These are phyloP conservation scores for Rhizoctonia solani DNA, from an alignment of 1,284 basidiomycete species.

Conservation along the genomic window DNA sequence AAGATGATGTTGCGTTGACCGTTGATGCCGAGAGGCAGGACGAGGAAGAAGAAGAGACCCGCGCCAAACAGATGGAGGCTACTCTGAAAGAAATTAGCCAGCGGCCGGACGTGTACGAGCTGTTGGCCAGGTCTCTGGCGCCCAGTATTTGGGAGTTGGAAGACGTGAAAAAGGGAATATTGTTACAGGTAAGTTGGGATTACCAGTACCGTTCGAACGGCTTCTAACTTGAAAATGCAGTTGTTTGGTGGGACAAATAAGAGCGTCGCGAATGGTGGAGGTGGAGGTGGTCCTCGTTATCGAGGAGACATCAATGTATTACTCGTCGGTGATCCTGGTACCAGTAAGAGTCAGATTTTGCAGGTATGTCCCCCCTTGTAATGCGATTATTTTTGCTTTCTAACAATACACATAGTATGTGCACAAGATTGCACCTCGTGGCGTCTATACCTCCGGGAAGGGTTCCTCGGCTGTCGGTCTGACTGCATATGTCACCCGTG, in stretches of 20 bases:
- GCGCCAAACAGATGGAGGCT: conserved; percentile 57
- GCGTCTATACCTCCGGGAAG: conserved; percentile 96
- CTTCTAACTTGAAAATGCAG: neutral
- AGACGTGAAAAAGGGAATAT: conserved; percentile 97
- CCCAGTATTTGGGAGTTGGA: conserved; percentile 99
- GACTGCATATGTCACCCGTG: conserved; percentile 96
- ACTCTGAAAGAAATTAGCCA: conserved; percentile 72
- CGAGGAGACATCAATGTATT: conserved; percentile 97
- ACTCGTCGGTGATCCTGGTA: conserved; percentile 97
- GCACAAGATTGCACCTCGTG: conserved; percentile 96
- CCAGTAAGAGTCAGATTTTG: conserved; percentile 94
- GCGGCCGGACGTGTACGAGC: conserved; percentile 84
- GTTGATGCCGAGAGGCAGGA: conserved; percentile 52
- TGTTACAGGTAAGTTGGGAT: conserved; percentile 62
- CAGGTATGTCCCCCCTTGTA: conserved; percentile 58
- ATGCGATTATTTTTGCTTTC: neutral
- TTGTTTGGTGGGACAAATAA: conserved; percentile 98
- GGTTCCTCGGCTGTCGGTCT: conserved; percentile 98
- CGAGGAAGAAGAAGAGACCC: conserved; percentile 47
- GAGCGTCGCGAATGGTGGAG: conserved; percentile 88
- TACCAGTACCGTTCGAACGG: neutral
- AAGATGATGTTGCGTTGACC: conserved; percentile 58
- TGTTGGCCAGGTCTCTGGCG: conserved; percentile 83
- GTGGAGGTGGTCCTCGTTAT: conserved; percentile 93
- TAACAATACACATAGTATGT: conserved; percentile 70